Base-by-base conservation (phyloP, 2,329 filamentous ascomycete species). In the Spiromastix sp. region DNA sequence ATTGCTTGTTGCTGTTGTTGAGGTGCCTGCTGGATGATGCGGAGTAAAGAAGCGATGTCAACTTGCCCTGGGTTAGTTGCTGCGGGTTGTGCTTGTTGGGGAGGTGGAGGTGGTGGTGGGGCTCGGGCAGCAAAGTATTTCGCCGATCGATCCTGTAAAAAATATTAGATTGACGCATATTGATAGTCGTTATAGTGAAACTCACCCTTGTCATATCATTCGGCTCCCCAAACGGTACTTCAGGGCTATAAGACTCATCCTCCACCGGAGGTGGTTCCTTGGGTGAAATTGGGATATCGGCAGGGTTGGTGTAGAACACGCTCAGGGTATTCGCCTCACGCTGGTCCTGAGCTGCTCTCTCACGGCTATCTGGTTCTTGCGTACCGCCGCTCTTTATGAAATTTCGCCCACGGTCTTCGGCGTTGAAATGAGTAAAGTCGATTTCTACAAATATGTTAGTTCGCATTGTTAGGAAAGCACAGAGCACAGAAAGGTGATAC, bases 251-350 rank as follows among this genome's bases (percentile, higher is more conserved):
- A 3, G 43, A 28, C 34, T 66, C 63, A 19, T 63, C 59, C 9
- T 43, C 46, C 3, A 53, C 47, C 13, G 54, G 46, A 17, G 61
- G 57, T 10, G 65, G 64, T 35, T 70, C 66, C 41, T 65, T 67
- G 5, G 66, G 64, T 3, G 64, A 60, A 4, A 56, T 43, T 4
- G 66, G 66, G 30, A 68, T 54, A 41, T 70, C 66, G 4, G 56
- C 56, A 30, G 56, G 52, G 18, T 59, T 63, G 2, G 63, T 56
- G 42, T 68, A 66, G 41, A 67, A 60, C 1, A 63, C 63, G 60
- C 68, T 67, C 24, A 70, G 54, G 3, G 64, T 66, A 15, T 52
- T 66, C 29, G 56, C 49, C 46, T 70, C 66, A 20, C 64, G 57
- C 32, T 62, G 59, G 15, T 67, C 59, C 42, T 70, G 66, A 2